These are phyloP conservation scores for Perilla frutescens DNA, from an alignment of 257 asterid species.

Conservation along the genomic window DNA sequence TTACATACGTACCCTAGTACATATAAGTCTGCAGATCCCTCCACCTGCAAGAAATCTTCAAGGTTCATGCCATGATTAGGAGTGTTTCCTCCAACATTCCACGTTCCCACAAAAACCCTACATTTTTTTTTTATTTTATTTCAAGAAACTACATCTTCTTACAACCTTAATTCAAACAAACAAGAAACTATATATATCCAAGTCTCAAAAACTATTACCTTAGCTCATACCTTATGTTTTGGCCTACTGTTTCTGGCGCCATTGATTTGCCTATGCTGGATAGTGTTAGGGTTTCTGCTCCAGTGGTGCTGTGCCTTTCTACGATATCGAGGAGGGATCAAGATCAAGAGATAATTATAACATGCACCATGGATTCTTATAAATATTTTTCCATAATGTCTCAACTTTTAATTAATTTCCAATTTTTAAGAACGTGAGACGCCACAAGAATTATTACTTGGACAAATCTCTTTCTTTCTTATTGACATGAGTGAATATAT, in stretches of 20 bases:
- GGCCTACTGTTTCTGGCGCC: conserved; percentile 53
- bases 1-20: conserved; percentile 70
- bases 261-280: conserved; percentile 55
- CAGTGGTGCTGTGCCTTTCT: conserved; percentile 64
- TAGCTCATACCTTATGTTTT: conserved; percentile 64
- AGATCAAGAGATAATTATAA: not conserved
- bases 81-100: conserved; percentile 94
- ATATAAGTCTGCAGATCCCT: conserved; percentile 85
- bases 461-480: no score
- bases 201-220: not conserved
- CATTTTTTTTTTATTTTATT: conserved; percentile 22
- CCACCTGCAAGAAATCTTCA: conserved; percentile 89
- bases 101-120: conserved; percentile 88
- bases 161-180: not conserved
- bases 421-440: conserved; percentile 15
- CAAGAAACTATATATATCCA: not conserved
- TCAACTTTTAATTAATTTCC: conserved; percentile 10
- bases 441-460: no score
- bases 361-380: conserved; percentile 9
- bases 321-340: conserved; percentile 35
- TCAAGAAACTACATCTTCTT: not conserved
- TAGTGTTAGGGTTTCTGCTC: conserved; percentile 64
- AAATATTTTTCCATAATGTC: not conserved
- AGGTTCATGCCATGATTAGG: conserved; percentile 79
- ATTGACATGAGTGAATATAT: no score